These are phyloP conservation scores for Debaryomyces sp. DNA, from an alignment of 1,139 yeast species.

Conservation along the genomic window DNA sequence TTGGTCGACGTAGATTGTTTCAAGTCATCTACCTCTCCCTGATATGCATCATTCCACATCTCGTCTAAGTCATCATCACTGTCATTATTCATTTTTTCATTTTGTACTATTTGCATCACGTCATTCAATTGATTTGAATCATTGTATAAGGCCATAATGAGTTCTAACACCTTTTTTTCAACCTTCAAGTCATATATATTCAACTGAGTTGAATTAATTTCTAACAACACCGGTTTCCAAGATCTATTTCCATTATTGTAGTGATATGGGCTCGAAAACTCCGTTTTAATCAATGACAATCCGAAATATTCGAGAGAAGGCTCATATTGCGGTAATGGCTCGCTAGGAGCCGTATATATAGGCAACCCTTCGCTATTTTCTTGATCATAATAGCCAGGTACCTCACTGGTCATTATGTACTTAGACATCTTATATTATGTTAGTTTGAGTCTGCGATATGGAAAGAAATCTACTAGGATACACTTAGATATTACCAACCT, in stretches of 20 bases:
- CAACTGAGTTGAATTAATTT: slow-evolving; percentile 60
- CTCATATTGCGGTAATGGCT: slow-evolving; percentile 33
- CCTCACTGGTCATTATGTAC: background rate
- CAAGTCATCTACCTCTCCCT: slow-evolving; percentile 10
- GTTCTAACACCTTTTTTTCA: slow-evolving; percentile 25
- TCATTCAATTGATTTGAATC: slow-evolving; percentile 30
- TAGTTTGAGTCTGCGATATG: background rate
- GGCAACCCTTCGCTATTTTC: slow-evolving; percentile 15
- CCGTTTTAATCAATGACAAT: slow-evolving; percentile 36
- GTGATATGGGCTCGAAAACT: slow-evolving; percentile 43
- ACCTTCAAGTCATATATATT: slow-evolving; percentile 40
- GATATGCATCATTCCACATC: slow-evolving; percentile 11
- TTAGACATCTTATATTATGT: background rate
- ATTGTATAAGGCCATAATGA: slow-evolving; percentile 34
- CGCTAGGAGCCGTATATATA: slow-evolving; percentile 24
- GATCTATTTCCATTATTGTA: slow-evolving; percentile 25
- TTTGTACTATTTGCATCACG: slow-evolving; percentile 12
- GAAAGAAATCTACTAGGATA: background rate
- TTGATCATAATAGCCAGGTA: background rate
- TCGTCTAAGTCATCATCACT: slow-evolving; percentile 14
- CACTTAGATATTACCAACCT: too few species aligned
- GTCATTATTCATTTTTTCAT: background rate
- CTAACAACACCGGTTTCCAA: slow-evolving; percentile 57
- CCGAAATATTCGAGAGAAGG: slow-evolving; percentile 41
- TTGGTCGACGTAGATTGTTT: slow-evolving; percentile 17